Conservation (phyloP, 2,329 filamentous ascomycete species). For the Myriangium duriaei region DNA sequence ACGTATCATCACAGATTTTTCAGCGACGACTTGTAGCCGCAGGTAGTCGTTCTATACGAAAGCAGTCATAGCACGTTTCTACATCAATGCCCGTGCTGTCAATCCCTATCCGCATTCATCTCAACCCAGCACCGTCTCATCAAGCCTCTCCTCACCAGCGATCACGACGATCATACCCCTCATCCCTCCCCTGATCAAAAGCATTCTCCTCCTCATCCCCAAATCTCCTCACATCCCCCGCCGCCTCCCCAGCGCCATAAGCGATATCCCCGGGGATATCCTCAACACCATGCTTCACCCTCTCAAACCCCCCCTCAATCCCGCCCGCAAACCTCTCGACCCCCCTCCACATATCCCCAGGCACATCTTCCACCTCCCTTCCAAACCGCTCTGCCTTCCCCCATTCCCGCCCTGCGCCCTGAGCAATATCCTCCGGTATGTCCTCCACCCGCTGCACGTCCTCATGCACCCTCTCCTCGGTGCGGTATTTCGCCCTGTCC, state of each 20-base stretch:
- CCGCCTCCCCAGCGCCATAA: constrained; percentile 28
- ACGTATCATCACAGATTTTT: too few species aligned
- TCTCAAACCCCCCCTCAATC: constrained; percentile 28
- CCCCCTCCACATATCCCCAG: constrained; percentile 20
- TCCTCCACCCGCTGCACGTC: constrained; percentile 22
- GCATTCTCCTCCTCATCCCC: constrained; percentile 17
- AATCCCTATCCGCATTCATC: too few species aligned
- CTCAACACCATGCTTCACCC: constrained; percentile 17
- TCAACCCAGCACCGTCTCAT: too few species aligned
- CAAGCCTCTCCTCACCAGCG: too few species aligned
- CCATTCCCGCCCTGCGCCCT: constrained; percentile 29
- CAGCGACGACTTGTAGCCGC: too few species aligned
- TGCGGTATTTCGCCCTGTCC: background rate
- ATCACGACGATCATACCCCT: constrained; percentile 6
- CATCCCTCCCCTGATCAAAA: constrained; percentile 12
- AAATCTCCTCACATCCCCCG: constrained; percentile 19
- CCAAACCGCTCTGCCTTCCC: constrained; percentile 33
- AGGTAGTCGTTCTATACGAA: too few species aligned
- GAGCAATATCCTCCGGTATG: constrained; percentile 25
- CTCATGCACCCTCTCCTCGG: background rate
- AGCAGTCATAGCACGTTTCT: too few species aligned
- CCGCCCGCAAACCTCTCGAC: constrained; percentile 23
- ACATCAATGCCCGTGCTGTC: too few species aligned
- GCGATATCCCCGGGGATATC: constrained; percentile 27
- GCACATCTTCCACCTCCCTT: constrained; percentile 25